phyloP scores from a whole-genome alignment of 2,329 filamentous ascomycete genomes.

The Phialocephala sp. region DNA sequence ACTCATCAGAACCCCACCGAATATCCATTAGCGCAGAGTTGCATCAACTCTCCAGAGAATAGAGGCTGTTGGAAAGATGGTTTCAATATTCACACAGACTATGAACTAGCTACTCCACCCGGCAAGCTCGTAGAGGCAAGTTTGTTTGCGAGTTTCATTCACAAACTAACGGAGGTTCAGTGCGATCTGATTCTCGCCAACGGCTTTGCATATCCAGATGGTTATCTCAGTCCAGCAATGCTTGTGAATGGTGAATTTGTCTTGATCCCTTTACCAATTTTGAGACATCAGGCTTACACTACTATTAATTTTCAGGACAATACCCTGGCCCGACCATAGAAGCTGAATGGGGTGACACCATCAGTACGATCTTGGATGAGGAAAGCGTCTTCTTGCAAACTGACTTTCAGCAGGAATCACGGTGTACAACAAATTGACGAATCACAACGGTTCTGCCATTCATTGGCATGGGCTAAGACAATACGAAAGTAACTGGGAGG shows the following conservation, averaged over 20 bases:
- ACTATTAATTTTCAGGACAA: constrained; percentile 8
- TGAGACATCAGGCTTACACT: background rate
- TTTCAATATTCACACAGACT: constrained; percentile 23
- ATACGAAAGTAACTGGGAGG: constrained; percentile 48
- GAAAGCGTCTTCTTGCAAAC: background rate
- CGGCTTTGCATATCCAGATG: background rate
- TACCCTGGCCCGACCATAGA: constrained; percentile 23
- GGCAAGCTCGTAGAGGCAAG: constrained; percentile 14
- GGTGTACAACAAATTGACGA: constrained; percentile 30
- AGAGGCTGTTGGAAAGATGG: constrained; percentile 15
- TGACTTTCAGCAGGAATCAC: constrained; percentile 11
- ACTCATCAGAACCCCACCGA: no score
- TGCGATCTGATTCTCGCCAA: background rate
- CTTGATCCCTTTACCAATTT: background rate
- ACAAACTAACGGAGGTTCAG: constrained; percentile 5
- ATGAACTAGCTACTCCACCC: constrained; percentile 10
- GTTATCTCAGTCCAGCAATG: background rate
- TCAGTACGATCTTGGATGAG: constrained; percentile 1
- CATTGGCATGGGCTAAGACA: constrained; percentile 55
- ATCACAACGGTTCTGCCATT: constrained; percentile 43
- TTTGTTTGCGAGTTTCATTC: no score
- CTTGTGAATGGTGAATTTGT: constrained; percentile 2
- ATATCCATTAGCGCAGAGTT: background rate
- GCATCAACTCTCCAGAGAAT: constrained; percentile 13
- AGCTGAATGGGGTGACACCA: constrained; percentile 22